A percentile compares a stretch with the other conserved stretches of the same genome.
phyloP scores from a whole-genome alignment of 1,139 yeast genomes.

The Candida smagusa region DNA sequence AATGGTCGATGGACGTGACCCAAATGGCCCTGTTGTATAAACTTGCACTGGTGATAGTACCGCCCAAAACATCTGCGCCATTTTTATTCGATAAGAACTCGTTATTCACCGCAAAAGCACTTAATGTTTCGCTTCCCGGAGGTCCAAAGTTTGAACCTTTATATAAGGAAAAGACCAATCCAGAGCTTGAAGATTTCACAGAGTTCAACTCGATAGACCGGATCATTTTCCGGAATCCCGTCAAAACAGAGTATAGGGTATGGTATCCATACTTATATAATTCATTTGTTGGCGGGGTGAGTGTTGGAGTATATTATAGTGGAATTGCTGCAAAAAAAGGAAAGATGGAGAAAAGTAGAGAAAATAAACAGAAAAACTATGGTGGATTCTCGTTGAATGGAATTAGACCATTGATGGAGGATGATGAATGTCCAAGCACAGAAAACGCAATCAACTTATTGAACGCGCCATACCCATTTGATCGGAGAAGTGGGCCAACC shows the following conservation, averaged over 20 bases:
- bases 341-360: constrained; percentile 10
- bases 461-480: constrained; percentile 86
- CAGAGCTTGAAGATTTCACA: constrained; percentile 72
- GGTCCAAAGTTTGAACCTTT: constrained; percentile 96
- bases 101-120: constrained; percentile 85
- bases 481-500: constrained; percentile 65
- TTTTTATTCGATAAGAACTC: constrained; percentile 72
- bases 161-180: constrained; percentile 53
- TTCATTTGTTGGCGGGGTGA: constrained; percentile 67
- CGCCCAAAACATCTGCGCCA: constrained; percentile 51
- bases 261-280: constrained; percentile 87
- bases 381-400: constrained; percentile 10
- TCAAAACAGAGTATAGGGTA: constrained; percentile 78
- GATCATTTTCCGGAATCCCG: constrained; percentile 72
- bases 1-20: constrained; percentile 63
- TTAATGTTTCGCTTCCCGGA: constrained; percentile 84
- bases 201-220: constrained; percentile 90
- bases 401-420: constrained; percentile 15
- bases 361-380: constrained; percentile 4
- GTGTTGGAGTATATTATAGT: constrained; percentile 57
- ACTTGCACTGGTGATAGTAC: constrained; percentile 65
- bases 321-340: constrained; percentile 47
- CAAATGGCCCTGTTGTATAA: constrained; percentile 67
- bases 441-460: constrained; percentile 63
- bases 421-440: constrained; percentile 34